phyloP scores from a whole-genome alignment of 352 stramenopile species.

The Pythium oligandrum region DNA sequence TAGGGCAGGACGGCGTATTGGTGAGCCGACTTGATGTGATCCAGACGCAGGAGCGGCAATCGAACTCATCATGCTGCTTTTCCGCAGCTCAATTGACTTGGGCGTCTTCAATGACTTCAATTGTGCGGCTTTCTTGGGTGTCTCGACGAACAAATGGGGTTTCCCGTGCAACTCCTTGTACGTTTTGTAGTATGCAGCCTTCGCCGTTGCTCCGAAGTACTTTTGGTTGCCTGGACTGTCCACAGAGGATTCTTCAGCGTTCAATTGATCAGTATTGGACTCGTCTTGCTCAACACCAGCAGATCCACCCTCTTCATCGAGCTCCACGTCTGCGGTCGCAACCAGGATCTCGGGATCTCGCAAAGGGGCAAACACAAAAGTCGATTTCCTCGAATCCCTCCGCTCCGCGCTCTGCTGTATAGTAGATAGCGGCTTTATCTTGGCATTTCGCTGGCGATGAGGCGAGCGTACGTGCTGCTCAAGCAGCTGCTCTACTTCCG shows the following conservation, averaged over 20 bases:
- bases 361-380: conserved; percentile 41
- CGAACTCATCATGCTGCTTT: conserved; percentile 11
- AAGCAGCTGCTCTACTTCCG: conserved; percentile 49
- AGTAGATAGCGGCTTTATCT: conserved; percentile 14
- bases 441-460: conserved; percentile 14
- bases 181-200: conserved; percentile 46
- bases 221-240: conserved; percentile 17
- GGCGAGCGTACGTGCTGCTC: conserved; percentile 25
- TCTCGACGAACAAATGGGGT: conserved; percentile 49
- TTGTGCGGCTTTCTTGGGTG: conserved; percentile 6
- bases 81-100: conserved; percentile 16
- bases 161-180: conserved; percentile 56
- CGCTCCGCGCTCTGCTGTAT: conserved; percentile 9
- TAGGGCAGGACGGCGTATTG: conserved; percentile 9
- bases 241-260: conserved; percentile 10
- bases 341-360: conserved; percentile 30
- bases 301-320: conserved; percentile 16
- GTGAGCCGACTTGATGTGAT: neutral
- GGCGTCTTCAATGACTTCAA: conserved; percentile 15
- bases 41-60: neutral
- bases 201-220: conserved; percentile 44
- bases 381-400: conserved; percentile 8
- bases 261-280: no score
- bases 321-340: conserved; percentile 9
- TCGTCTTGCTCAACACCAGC: conserved; percentile 5